A percentile compares a stretch with the other conserved stretches of the same genome.
phyloP scores from a whole-genome alignment of 2,329 filamentous ascomycete genomes.

The Penicillium sclerotigenum region DNA sequence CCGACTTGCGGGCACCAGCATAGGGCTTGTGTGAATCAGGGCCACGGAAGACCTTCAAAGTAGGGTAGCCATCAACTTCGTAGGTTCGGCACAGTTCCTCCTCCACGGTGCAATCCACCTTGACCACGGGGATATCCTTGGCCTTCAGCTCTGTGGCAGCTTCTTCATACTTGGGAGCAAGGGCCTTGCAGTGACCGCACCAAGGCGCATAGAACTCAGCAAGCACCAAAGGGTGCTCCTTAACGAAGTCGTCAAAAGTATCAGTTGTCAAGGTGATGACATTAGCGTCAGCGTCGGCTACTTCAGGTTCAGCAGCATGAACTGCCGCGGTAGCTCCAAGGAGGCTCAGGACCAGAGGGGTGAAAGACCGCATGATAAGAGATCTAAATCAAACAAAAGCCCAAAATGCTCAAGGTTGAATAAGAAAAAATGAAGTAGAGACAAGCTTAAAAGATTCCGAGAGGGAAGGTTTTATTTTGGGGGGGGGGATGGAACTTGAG shows the following conservation, averaged over 20 bases:
- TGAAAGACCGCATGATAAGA: conserved; percentile 40
- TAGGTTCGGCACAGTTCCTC: conserved; percentile 83
- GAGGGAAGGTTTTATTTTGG: conserved; percentile 17
- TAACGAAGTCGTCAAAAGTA: conserved; percentile 82
- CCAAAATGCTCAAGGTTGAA: conserved; percentile 4
- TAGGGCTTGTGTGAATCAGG: conserved; percentile 77
- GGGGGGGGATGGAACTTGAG: conserved; percentile 27
- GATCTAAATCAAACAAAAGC: conserved; percentile 7
- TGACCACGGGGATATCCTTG: conserved; percentile 49
- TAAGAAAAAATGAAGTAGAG: neutral
- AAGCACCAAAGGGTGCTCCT: conserved; percentile 80
- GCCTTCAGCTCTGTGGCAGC: conserved; percentile 49
- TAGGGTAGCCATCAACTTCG: conserved; percentile 96
- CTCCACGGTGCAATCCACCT: conserved; percentile 87
- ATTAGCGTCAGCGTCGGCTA: conserved; percentile 57
- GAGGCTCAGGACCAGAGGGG: conserved; percentile 40
- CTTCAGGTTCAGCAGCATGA: conserved; percentile 32
- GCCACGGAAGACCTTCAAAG: conserved; percentile 97
- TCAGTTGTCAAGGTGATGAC: conserved; percentile 81
- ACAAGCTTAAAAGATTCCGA: conserved; percentile 7
- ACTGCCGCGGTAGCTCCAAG: conserved; percentile 37
- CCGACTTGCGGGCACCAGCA: conserved; percentile 82
- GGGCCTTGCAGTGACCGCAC: conserved; percentile 98
- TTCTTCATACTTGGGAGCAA: conserved; percentile 59
- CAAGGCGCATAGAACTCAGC: conserved; percentile 97